Conservation (phyloP, 805 yeast genomes). For the Saccharomycopsis amapae region DNA sequence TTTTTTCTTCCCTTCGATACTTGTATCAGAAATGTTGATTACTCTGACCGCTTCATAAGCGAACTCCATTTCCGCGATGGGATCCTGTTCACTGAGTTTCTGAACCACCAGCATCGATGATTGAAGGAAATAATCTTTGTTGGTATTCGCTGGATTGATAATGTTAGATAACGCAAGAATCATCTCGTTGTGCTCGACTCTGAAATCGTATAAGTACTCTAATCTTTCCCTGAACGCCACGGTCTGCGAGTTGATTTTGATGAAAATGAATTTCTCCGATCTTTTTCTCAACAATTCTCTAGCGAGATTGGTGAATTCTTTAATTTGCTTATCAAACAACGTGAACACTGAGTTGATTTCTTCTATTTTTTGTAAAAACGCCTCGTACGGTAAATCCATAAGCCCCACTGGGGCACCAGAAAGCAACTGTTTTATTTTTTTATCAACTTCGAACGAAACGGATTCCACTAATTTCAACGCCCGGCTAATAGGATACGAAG, state of each 20-base stretch:
- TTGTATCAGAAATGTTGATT: slow-evolving; percentile 34
- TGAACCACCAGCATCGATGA: slow-evolving; percentile 15
- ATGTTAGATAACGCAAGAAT: slow-evolving; percentile 29
- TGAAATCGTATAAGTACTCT: slow-evolving; percentile 36
- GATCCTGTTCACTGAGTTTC: slow-evolving; percentile 23
- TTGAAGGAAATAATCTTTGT: neutral
- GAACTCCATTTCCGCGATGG: slow-evolving; percentile 30
- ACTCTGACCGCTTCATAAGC: slow-evolving; percentile 37
- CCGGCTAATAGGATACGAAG: slow-evolving; percentile 57
- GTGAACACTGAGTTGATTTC: slow-evolving; percentile 32
- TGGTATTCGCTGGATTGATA: slow-evolving; percentile 16
- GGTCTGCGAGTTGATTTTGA: slow-evolving; percentile 47
- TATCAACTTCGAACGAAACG: slow-evolving; percentile 49
- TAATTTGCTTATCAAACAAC: slow-evolving; percentile 53
- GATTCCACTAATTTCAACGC: slow-evolving; percentile 62
- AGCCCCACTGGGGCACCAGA: slow-evolving; percentile 32
- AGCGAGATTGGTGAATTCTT: slow-evolving; percentile 57
- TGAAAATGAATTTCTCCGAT: slow-evolving; percentile 59
- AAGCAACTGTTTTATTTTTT: slow-evolving; percentile 33
- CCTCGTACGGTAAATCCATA: slow-evolving; percentile 36
- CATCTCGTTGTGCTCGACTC: slow-evolving; percentile 48
- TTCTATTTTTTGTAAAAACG: slow-evolving; percentile 32
- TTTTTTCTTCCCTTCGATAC: slow-evolving; percentile 30
- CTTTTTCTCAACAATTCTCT: slow-evolving; percentile 72
- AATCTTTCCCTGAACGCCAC: slow-evolving; percentile 37